phyloP scores from a whole-genome alignment of 23 red algal species.

The Gracilariopsis chorda region DNA sequence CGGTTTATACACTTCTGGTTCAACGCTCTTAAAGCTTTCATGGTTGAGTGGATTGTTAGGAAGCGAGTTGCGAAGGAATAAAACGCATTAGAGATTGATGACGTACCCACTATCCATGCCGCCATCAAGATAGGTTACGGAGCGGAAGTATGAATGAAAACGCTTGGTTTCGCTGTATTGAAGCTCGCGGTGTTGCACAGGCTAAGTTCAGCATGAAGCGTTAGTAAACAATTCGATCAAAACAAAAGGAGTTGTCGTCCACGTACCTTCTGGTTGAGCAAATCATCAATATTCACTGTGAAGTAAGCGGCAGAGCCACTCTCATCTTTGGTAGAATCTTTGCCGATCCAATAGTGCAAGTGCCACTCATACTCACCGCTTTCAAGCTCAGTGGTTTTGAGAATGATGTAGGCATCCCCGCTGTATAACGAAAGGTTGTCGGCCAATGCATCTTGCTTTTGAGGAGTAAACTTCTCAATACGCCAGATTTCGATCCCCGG shows the following conservation, averaged over 20 bases:
- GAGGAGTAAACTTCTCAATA: constrained; percentile 70
- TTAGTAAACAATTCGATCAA: neutral
- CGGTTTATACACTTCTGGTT: constrained; percentile 63
- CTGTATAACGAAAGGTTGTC: constrained; percentile 51
- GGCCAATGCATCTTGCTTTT: neutral
- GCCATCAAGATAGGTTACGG: constrained; percentile 66
- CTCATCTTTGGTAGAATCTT: constrained; percentile 73
- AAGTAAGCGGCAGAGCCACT: constrained; percentile 69
- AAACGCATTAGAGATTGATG: neutral
- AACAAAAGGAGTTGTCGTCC: neutral
- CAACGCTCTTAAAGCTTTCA: constrained; percentile 39
- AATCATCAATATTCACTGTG: constrained; percentile 78
- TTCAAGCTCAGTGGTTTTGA: constrained; percentile 38
- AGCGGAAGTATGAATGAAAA: constrained; percentile 64
- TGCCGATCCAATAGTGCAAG: constrained; percentile 69
- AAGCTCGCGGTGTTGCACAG: constrained; percentile 78
- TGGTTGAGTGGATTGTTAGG: neutral
- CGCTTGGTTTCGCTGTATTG: constrained; percentile 51
- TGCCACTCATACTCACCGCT: constrained; percentile 51
- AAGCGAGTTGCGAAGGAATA: neutral
- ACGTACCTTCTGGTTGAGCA: constrained; percentile 46
- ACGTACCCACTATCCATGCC: constrained; percentile 69
- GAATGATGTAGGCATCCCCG: constrained; percentile 73
- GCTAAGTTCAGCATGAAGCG: too few relatives aligned
- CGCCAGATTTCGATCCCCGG: constrained; percentile 87